phyloP scores from a whole-genome alignment of 305 asterid genomes.

The Fraxinus velutina region DNA sequence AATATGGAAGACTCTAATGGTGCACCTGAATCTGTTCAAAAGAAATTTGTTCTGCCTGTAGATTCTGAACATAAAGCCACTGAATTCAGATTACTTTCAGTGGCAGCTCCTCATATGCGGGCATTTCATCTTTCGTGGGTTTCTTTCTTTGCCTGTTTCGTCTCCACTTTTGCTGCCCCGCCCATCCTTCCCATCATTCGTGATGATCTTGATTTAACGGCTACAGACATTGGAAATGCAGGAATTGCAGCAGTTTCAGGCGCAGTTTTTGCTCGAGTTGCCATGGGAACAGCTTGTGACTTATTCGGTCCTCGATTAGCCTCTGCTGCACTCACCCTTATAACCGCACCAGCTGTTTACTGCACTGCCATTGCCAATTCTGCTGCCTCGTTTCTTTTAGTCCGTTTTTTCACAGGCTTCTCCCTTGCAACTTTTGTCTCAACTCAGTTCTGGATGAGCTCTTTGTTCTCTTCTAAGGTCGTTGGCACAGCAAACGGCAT shows the following conservation, averaged over 20 bases:
- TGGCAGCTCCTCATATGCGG: constrained; percentile 70
- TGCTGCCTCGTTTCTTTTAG: constrained; percentile 44
- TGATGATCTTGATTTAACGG: constrained; percentile 65
- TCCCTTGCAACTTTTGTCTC: constrained; percentile 77
- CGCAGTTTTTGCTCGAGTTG: constrained; percentile 61
- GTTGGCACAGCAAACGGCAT: constrained; percentile 80
- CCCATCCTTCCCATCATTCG: constrained; percentile 82
- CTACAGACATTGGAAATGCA: constrained; percentile 78
- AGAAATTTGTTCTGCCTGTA: constrained; percentile 48
- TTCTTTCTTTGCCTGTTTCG: constrained; percentile 82
- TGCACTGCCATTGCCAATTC: constrained; percentile 43
- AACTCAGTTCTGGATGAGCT: constrained; percentile 87
- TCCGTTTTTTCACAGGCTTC: constrained; percentile 68
- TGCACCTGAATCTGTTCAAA: constrained; percentile 23
- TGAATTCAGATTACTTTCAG: constrained; percentile 43
- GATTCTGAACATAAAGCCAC: constrained; percentile 77
- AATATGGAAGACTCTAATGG: constrained; percentile 36
- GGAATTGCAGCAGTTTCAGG: constrained; percentile 89
- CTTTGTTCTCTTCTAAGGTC: constrained; percentile 51
- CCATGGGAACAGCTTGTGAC: constrained; percentile 86
- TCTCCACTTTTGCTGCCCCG: constrained; percentile 81
- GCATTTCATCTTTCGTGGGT: constrained; percentile 81
- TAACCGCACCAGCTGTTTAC: constrained; percentile 71
- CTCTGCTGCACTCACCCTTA: constrained; percentile 51
- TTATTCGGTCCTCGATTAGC: constrained; percentile 72